Evolutionary conservation across 257 asterid species (phyloP).

Genomic region (Nicotiana undulata): DNA sequence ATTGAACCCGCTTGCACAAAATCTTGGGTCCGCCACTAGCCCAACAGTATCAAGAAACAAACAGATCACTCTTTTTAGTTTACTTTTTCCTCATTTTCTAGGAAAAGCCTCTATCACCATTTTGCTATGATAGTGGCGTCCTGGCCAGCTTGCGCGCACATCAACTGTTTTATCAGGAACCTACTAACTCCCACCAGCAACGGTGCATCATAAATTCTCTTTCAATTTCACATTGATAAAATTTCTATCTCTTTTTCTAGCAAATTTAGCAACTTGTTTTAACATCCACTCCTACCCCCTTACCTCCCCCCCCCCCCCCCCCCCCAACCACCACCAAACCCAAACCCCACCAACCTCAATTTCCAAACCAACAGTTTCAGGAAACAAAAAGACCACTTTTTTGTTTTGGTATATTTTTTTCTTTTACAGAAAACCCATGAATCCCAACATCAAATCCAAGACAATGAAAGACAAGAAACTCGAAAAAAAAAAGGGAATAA

Average conservation of each 20-base stretch:
- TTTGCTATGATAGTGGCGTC: not conserved
- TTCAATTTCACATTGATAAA: no score
- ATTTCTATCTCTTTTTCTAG: no score
- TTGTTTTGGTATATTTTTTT: no score
- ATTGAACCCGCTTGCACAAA: no score
- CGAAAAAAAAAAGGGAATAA: not conserved
- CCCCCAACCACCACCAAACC: not conserved
- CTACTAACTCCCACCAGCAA: no score
- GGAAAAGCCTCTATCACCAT: not conserved
- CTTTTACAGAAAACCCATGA: not conserved
- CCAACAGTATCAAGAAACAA: not conserved
- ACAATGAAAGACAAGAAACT: not conserved
- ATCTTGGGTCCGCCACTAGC: no score
- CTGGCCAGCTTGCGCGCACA: no score
- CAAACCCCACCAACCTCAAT: not conserved
- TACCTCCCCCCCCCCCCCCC: no score
- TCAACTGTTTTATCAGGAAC: no score
- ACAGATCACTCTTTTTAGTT: not conserved
- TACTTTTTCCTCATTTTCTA: not conserved
- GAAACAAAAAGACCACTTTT: not conserved
- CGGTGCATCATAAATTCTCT: no score
- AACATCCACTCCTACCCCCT: no score
- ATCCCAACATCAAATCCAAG: not conserved
- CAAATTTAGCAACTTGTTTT: no score
- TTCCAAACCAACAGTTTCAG: not conserved